A percentile compares a stretch with the other conserved stretches of the same genome.
Evolutionary conservation across 495 filamentous ascomycete genomes (phyloP).

Genomic region (Lindgomyces ingoldianus): DNA sequence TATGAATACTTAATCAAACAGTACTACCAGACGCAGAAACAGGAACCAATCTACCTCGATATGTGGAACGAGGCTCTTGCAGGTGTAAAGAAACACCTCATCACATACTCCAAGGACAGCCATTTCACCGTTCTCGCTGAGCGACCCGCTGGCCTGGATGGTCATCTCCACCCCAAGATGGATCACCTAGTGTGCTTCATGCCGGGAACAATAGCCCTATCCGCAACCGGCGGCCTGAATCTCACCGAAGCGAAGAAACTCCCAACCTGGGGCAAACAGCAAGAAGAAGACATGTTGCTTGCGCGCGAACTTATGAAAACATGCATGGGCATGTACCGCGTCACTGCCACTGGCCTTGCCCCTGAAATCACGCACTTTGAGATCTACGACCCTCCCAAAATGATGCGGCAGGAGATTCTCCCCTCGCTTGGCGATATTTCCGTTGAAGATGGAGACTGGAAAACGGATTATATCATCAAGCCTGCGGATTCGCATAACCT

Average conservation of each 20-base stretch:
- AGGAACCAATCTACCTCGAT: conserved; percentile 82
- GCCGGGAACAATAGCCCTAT: conserved; percentile 91
- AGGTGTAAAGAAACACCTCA: conserved; percentile 86
- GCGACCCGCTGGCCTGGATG: conserved; percentile 70
- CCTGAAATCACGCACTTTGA: conserved; percentile 91
- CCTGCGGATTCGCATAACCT: conserved; percentile 80
- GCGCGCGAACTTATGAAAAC: conserved; percentile 91
- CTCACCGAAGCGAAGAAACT: conserved; percentile 72
- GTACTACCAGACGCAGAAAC: conserved; percentile 84
- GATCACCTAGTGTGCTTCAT: conserved; percentile 98
- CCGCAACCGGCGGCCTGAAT: conserved; percentile 74
- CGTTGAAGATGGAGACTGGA: conserved; percentile 61
- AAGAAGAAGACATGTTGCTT: conserved; percentile 82
- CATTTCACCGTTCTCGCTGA: conserved; percentile 86
- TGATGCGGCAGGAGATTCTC: conserved; percentile 49
- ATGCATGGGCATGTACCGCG: conserved; percentile 95
- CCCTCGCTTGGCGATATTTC: conserved; percentile 52
- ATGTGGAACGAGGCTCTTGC: conserved; percentile 88
- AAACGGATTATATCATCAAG: conserved; percentile 76
- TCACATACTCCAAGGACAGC: conserved; percentile 80
- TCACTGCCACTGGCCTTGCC: conserved; percentile 82
- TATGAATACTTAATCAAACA: conserved; percentile 98
- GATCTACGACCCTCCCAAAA: conserved; percentile 62
- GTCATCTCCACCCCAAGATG: conserved; percentile 80
- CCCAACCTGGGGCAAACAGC: conserved; percentile 68